phyloP scores from a whole-genome alignment of 2,329 filamentous ascomycete genomes.

The Trichoderma sp. region DNA sequence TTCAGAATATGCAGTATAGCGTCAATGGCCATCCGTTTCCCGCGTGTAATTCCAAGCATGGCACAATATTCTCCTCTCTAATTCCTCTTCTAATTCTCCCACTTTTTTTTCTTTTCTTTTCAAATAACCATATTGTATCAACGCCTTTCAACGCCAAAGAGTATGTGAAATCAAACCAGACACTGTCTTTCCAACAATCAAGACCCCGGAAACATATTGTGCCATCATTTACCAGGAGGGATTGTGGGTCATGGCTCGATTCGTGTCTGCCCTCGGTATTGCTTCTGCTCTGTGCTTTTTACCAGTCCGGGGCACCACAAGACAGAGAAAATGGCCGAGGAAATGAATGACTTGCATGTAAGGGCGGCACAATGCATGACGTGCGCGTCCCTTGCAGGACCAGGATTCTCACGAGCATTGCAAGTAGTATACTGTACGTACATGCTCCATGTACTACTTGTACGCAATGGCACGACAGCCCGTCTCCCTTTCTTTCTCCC shows the following conservation, averaged over 20 bases:
- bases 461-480: background rate
- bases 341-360: constrained; percentile 17
- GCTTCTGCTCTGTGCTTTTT: background rate
- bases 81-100: background rate
- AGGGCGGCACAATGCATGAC: constrained; percentile 13
- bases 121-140: background rate
- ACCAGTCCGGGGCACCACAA: background rate
- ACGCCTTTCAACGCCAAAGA: background rate
- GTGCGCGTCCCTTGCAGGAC: constrained; percentile 7
- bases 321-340: constrained; percentile 4
- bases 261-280: background rate
- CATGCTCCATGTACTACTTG: background rate
- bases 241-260: background rate
- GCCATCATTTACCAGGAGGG: background rate
- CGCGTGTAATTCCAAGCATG: background rate
- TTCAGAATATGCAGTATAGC: background rate
- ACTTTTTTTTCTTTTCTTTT: too few relatives aligned
- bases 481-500: background rate
- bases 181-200: background rate
- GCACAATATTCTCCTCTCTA: background rate
- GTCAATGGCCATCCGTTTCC: background rate
- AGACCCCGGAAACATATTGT: background rate
- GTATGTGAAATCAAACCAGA: background rate
- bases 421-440: too few relatives aligned
- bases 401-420: background rate